phyloP scores from a whole-genome alignment of 2,329 filamentous ascomycete species.

The Diaporthe ampelina region DNA sequence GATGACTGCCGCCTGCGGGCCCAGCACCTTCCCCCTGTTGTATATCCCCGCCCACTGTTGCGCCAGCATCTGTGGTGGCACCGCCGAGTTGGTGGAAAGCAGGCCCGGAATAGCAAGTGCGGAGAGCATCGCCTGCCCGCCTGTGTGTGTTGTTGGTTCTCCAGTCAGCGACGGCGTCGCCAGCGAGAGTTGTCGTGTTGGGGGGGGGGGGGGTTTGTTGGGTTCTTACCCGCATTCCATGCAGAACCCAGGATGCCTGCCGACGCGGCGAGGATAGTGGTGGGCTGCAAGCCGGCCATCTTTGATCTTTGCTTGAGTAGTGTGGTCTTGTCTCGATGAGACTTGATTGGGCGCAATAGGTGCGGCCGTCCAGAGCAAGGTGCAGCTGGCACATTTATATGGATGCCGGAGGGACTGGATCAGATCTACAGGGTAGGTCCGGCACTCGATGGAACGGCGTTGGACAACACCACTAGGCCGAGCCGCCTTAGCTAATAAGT shows the following conservation, averaged over 20 bases:
- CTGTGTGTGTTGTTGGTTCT: constrained; percentile 45
- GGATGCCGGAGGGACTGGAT: not conserved
- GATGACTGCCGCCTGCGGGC: constrained; percentile 54
- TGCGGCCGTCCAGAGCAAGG: not conserved
- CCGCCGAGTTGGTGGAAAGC: constrained; percentile 43
- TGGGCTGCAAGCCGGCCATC: constrained; percentile 38
- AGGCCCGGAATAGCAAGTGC: constrained; percentile 52
- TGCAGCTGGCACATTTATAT: not conserved
- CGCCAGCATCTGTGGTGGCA: constrained; percentile 49
- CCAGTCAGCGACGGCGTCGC: not conserved
- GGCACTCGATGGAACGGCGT: no score
- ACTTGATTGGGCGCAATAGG: not conserved
- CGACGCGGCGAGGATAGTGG: constrained; percentile 51
- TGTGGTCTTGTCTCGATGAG: not conserved
- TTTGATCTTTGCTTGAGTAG: not conserved
- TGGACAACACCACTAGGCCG: not conserved
- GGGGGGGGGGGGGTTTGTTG: not conserved
- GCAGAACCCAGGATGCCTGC: constrained; percentile 56
- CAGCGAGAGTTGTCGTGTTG: constrained; percentile 30
- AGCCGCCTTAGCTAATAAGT: not conserved
- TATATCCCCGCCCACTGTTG: constrained; percentile 56
- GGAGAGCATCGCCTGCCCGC: constrained; percentile 54
- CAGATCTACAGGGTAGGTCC: no score
- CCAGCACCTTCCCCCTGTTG: constrained; percentile 52
- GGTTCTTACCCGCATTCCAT: constrained; percentile 53